Evolutionary conservation across 2,329 filamentous ascomycete species (phyloP).

Genomic region (Graphium sp.): DNA sequence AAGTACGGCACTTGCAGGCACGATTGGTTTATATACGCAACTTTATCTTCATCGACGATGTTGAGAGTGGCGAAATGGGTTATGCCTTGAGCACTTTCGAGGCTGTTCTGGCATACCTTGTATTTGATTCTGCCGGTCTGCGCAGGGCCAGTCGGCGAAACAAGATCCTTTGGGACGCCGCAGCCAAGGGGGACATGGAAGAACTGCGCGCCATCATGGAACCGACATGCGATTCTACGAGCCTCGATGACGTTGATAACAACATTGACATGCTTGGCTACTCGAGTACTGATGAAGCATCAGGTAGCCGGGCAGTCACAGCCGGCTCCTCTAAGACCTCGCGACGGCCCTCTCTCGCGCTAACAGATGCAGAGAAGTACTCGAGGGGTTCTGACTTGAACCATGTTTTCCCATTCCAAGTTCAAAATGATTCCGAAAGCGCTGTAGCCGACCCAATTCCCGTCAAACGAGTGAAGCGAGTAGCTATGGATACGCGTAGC

Average conservation of each 20-base stretch:
- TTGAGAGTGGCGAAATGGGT: conserved; percentile 89
- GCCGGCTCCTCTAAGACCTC: conserved; percentile 26
- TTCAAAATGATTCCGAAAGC: conserved; percentile 24
- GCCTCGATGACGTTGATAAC: conserved; percentile 21
- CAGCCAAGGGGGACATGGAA: conserved; percentile 57
- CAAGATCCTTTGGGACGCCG: conserved; percentile 73
- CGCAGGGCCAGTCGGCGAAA: conserved; percentile 77
- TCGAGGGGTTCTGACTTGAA: conserved; percentile 44
- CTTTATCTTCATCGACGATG: conserved; percentile 95
- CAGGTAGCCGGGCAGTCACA: neutral
- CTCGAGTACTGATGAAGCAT: conserved; percentile 7
- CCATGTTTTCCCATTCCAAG: conserved; percentile 85
- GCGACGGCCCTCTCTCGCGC: conserved; percentile 21
- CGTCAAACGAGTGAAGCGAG: conserved; percentile 49
- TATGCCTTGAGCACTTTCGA: conserved; percentile 95
- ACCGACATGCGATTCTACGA: conserved; percentile 29
- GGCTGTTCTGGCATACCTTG: conserved; percentile 78
- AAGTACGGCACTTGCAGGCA: conserved; percentile 75
- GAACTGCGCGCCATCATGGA: conserved; percentile 69
- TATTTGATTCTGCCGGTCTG: conserved; percentile 64
- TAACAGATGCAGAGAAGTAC: conserved; percentile 29
- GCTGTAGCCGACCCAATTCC: conserved; percentile 8
- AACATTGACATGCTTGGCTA: too few species aligned
- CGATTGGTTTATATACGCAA: conserved; percentile 88
- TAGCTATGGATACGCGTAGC: conserved; percentile 80